Percentiles rank a stretch among this genome's conserved stretches.
Conservation (phyloP, 768 basidiomycete species). For the Agrocybe praecox region DNA sequence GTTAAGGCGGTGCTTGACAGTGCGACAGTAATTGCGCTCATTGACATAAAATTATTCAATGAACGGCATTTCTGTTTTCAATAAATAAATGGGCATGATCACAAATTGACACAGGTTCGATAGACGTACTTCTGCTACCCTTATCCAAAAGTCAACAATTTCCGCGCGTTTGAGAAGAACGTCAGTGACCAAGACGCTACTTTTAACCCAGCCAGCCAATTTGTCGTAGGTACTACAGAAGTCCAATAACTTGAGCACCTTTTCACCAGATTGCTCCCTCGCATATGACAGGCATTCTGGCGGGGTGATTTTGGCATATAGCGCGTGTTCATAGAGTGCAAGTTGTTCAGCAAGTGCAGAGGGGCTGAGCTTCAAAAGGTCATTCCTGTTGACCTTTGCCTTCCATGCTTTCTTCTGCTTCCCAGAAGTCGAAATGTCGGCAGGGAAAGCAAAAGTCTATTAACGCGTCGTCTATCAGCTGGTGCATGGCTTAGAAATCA, state of each 20-base stretch:
- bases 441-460: constrained; percentile 45
- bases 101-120: background rate
- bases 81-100: background rate
- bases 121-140: constrained; percentile 68
- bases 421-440: constrained; percentile 20
- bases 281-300: constrained; percentile 76
- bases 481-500: constrained; percentile 1
- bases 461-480: constrained; percentile 7
- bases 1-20: constrained; percentile 61
- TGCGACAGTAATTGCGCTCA: constrained; percentile 67
- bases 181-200: constrained; percentile 57
- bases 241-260: constrained; percentile 44
- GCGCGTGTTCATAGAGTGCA: constrained; percentile 68
- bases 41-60: constrained; percentile 67
- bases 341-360: constrained; percentile 79
- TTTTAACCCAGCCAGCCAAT: constrained; percentile 68
- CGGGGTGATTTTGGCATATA: constrained; percentile 70
- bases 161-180: constrained; percentile 55
- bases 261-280: constrained; percentile 37
- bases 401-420: constrained; percentile 42
- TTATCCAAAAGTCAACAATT: constrained; percentile 74
- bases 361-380: constrained; percentile 67
- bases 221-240: constrained; percentile 67
- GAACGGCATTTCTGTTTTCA: constrained; percentile 61
- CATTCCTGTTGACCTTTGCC: constrained; percentile 55